These are phyloP conservation scores for Pelomyxa schiedti DNA, from an alignment of 78 protist genomes.

Conservation along the genomic window DNA sequence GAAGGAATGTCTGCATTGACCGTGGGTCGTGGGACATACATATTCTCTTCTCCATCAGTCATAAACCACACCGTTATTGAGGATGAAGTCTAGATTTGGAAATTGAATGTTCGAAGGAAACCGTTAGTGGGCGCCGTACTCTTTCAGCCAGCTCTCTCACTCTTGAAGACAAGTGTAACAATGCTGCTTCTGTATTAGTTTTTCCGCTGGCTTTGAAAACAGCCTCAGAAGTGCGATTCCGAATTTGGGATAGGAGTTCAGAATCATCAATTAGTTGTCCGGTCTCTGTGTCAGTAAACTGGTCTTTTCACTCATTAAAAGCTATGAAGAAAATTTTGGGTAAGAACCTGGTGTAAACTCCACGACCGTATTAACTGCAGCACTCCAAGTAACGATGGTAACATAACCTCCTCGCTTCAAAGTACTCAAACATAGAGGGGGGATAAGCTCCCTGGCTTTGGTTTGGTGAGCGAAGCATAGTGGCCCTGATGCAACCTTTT, in stretches of 20 bases:
- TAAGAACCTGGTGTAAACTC: not conserved
- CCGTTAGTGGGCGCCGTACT: too few relatives aligned
- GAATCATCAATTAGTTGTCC: not conserved
- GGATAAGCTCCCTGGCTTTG: not conserved
- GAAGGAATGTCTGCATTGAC: too few relatives aligned
- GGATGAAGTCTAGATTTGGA: too few relatives aligned
- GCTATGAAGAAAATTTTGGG: too few relatives aligned
- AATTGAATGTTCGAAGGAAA: too few relatives aligned
- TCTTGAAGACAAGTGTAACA: too few relatives aligned
- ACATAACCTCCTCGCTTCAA: not conserved
- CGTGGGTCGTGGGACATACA: too few relatives aligned
- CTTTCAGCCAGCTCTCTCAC: too few relatives aligned
- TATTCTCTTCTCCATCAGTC: conserved; percentile 6
- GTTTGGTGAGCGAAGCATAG: too few relatives aligned
- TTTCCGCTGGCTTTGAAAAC: not conserved
- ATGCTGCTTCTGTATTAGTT: not conserved
- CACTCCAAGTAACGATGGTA: not conserved
- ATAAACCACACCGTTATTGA: not conserved
- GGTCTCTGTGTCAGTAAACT: not conserved
- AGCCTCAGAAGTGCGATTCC: not conserved
- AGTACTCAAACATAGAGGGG: not conserved
- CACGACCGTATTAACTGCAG: not conserved
- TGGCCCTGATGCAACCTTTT: not conserved
- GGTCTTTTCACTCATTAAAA: too few relatives aligned
- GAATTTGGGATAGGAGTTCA: not conserved